phyloP scores from a whole-genome alignment of 345 rosid genomes.

The Eucalyptus polybractea region DNA sequence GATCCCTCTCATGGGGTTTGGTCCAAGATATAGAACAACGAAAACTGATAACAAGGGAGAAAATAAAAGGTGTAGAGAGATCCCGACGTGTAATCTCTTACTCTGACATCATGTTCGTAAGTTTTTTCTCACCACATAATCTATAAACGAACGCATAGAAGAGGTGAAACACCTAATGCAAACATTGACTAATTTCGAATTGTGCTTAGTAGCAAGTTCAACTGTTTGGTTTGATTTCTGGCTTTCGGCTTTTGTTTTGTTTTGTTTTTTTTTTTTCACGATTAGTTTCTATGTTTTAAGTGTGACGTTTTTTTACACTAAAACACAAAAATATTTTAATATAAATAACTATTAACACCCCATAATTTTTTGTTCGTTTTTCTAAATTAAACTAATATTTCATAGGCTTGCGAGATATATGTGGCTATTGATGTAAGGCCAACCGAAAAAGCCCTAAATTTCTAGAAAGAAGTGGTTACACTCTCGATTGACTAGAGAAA shows the following conservation, averaged over 20 bases:
- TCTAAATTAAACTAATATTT: neutral
- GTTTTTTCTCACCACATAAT: neutral
- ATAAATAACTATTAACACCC: neutral
- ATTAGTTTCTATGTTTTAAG: neutral
- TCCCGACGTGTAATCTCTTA: neutral
- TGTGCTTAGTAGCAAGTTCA: neutral
- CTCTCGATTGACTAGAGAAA: neutral
- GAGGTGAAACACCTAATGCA: neutral
- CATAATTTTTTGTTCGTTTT: neutral
- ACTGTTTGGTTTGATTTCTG: neutral
- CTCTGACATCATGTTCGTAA: neutral
- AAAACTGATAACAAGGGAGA: neutral
- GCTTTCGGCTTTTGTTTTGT: neutral
- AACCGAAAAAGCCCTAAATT: neutral
- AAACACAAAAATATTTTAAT: neutral
- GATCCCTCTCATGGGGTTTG: neutral
- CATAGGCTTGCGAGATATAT: neutral
- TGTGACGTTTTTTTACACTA: neutral
- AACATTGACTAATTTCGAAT: neutral
- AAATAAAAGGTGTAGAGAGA: neutral
- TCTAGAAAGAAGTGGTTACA: neutral
- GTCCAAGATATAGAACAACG: neutral
- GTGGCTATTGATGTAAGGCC: neutral
- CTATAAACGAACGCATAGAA: neutral
- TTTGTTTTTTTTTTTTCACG: neutral